Conservation (phyloP, 2,329 filamentous ascomycete species). For the Alternaria viburni region DNA sequence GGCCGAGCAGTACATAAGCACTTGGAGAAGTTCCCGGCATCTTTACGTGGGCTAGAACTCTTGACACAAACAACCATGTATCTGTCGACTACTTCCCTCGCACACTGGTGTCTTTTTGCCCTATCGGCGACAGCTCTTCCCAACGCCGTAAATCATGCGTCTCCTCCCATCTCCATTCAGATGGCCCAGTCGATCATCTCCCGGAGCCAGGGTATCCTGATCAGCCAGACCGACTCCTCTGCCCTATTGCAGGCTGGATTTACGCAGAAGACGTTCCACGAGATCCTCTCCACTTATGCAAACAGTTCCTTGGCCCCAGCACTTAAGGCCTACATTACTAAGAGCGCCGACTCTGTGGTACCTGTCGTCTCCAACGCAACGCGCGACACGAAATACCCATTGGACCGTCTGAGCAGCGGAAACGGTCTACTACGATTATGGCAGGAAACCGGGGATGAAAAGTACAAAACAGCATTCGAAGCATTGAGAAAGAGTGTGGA, state of each 20-base stretch:
- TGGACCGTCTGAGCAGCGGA: conserved; percentile 43
- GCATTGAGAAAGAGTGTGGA: conserved; percentile 33
- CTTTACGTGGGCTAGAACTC: not conserved
- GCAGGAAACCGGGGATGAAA: conserved; percentile 14
- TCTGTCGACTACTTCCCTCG: not conserved
- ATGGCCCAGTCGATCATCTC: conserved; percentile 42
- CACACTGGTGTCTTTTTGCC: not conserved
- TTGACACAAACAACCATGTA: not conserved
- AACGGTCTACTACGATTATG: conserved; percentile 31
- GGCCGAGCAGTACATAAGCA: not conserved
- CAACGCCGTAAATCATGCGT: not conserved
- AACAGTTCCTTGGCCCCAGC: not conserved
- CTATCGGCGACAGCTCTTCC: not conserved
- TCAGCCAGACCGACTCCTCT: conserved; percentile 20
- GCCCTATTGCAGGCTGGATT: conserved; percentile 40
- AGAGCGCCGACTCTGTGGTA: conserved; percentile 26
- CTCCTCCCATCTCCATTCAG: conserved; percentile 18
- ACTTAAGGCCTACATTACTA: conserved; percentile 17
- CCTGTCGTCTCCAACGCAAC: conserved; percentile 21
- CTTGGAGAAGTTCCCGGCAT: not conserved
- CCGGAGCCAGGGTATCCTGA: conserved; percentile 40
- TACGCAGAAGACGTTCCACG: conserved; percentile 41
- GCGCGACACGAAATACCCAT: conserved; percentile 25
- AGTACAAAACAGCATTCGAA: conserved; percentile 13
- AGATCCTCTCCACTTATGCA: conserved; percentile 16